Conservation (phyloP, 176 grass and related monocot species). For the Eremochloa ophiuroides region DNA sequence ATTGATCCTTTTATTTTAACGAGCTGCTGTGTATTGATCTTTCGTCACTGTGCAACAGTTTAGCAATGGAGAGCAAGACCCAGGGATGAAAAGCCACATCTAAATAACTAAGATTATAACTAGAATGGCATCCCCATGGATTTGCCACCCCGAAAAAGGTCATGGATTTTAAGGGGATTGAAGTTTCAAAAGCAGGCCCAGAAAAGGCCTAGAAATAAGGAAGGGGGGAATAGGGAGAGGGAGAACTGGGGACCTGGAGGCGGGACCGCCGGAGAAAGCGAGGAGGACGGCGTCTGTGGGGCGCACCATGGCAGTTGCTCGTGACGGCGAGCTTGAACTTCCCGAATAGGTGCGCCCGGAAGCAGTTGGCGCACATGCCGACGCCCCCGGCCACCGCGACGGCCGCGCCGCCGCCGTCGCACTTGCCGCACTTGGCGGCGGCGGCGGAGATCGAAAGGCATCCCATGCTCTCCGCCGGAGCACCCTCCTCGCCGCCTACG, state of each 20-base stretch:
- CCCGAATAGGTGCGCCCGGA: constrained; percentile 56
- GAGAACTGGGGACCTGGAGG: constrained; percentile 52
- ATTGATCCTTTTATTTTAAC: neutral
- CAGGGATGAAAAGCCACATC: no score
- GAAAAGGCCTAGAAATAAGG: neutral
- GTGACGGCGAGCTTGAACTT: constrained; percentile 95
- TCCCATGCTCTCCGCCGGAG: constrained; percentile 13
- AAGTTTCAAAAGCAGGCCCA: no score
- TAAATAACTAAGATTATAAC: no score
- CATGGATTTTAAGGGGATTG: no score
- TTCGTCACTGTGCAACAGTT: neutral
- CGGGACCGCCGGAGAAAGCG: constrained; percentile 86
- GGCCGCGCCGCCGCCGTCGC: constrained; percentile 48
- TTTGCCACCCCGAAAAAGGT: no score
- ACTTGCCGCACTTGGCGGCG: constrained; percentile 32
- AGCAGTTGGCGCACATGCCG: constrained; percentile 56
- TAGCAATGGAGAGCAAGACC: no score
- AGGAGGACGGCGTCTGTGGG: constrained; percentile 84
- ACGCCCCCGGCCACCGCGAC: constrained; percentile 41
- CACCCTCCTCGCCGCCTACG: neutral
- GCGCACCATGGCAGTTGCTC: constrained; percentile 80
- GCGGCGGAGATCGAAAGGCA: constrained; percentile 21
- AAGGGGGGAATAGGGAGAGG: neutral
- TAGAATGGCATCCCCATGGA: no score
- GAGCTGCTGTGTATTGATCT: neutral